A percentile compares a stretch with the other conserved stretches of the same genome.
phyloP scores from a whole-genome alignment of 768 basidiomycete species.

The Austroboletus eburneus region DNA sequence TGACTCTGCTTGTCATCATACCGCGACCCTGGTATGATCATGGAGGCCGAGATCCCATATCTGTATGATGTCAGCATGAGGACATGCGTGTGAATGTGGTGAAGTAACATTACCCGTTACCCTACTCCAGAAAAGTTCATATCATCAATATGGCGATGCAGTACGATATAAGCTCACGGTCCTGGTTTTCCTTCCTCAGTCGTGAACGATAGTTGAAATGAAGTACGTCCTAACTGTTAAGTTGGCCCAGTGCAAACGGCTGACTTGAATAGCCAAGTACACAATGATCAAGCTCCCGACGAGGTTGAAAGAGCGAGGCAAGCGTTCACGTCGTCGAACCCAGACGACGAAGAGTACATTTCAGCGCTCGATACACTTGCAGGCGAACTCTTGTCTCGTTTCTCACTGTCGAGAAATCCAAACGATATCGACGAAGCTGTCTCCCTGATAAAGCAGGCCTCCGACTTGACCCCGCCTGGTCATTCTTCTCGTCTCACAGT shows the following conservation, averaged over 20 bases:
- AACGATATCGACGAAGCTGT: slow-evolving; percentile 28
- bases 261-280: background rate
- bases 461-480: slow-evolving; percentile 19
- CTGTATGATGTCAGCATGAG: no score
- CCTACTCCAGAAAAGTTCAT: background rate
- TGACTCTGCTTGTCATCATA: no score
- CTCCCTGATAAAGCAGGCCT: slow-evolving; percentile 8
- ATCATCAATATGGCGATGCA: background rate
- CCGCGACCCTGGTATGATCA: no score
- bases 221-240: background rate
- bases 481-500: slow-evolving; percentile 13
- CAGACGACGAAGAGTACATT: slow-evolving; percentile 8
- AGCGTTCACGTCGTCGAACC: slow-evolving; percentile 4
- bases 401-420: slow-evolving; percentile 16
- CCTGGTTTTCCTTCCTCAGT: background rate
- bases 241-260: background rate
- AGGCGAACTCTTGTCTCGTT: slow-evolving; percentile 16
- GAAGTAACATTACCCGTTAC: no score
- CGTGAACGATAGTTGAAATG: slow-evolving; percentile 4
- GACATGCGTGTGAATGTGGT: no score
- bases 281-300: slow-evolving; percentile 4
- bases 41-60: no score
- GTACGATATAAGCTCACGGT: background rate
- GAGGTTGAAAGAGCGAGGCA: slow-evolving; percentile 11
- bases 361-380: slow-evolving; percentile 8